Evolutionary conservation across 2,329 filamentous ascomycete genomes (phyloP).

Genomic region (Xylariaceae sp.): DNA sequence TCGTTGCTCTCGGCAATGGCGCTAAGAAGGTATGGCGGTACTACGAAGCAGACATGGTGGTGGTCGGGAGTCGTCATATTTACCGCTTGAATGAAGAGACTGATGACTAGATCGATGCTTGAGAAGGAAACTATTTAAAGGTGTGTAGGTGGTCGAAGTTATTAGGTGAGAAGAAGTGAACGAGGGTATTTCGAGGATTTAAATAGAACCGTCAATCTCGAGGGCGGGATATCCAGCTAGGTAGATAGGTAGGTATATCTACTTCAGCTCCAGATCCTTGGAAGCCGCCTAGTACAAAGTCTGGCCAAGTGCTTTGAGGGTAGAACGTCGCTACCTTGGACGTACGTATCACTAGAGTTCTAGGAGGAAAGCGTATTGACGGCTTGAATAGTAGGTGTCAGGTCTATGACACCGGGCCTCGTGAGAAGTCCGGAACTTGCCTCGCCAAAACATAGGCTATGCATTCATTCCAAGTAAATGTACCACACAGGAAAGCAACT

Average conservation of each 20-base stretch:
- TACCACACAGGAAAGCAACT: slow-evolving; percentile 6
- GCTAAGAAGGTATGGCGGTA: slow-evolving; percentile 50
- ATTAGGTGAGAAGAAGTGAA: neutral
- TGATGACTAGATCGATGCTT: slow-evolving; percentile 4
- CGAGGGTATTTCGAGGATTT: neutral
- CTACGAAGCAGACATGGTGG: slow-evolving; percentile 42
- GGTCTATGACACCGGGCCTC: too few species aligned
- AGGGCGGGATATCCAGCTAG: neutral
- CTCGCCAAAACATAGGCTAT: neutral
- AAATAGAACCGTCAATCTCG: neutral
- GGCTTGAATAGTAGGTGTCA: too few species aligned
- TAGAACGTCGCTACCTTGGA: too few species aligned
- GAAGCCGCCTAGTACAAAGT: neutral
- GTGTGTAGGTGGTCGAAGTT: slow-evolving; percentile 4
- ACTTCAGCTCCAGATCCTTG: neutral
- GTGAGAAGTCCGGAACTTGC: neutral
- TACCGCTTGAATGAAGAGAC: slow-evolving; percentile 3
- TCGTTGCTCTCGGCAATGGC: slow-evolving; percentile 45
- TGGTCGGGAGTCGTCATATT: slow-evolving; percentile 29
- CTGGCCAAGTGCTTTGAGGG: too few species aligned
- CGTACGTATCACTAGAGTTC: too few species aligned
- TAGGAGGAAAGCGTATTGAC: too few species aligned
- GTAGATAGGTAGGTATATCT: neutral
- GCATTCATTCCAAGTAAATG: slow-evolving; percentile 2
- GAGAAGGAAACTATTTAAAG: slow-evolving; percentile 1